Conservation (phyloP, 1,139 yeast genomes). For the Maudiozyma humilis region DNA sequence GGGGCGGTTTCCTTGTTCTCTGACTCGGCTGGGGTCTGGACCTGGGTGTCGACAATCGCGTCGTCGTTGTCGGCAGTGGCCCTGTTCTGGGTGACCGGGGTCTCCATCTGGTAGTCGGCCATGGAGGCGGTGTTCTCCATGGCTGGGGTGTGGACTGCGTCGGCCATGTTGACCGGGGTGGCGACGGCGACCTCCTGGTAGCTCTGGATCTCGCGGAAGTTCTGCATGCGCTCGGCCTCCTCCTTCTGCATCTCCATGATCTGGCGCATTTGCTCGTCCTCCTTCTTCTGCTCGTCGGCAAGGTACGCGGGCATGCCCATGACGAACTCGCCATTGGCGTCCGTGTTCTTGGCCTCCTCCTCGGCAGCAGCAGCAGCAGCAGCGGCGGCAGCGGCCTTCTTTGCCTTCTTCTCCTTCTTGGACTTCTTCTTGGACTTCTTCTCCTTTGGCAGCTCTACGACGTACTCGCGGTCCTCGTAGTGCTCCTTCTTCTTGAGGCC, state of each 20-base stretch:
- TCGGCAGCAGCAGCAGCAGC: neutral
- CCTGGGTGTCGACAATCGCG: neutral
- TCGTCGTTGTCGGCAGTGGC: neutral
- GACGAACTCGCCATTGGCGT: neutral
- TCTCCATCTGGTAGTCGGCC: neutral
- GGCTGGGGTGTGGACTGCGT: neutral
- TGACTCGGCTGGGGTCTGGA: too few species aligned
- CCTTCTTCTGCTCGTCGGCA: too few species aligned
- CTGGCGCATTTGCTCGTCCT: too few species aligned
- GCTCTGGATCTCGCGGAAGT: too few species aligned
- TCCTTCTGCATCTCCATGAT: too few species aligned
- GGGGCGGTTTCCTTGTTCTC: too few species aligned
- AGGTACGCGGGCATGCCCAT: neutral
- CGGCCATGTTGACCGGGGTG: neutral
- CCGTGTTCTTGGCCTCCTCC: neutral
- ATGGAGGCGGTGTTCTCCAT: neutral
- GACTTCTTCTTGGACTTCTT: neutral
- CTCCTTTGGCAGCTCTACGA: neutral
- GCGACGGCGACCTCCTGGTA: neutral
- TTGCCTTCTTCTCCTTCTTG: neutral
- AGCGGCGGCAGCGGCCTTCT: neutral
- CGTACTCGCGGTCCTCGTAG: neutral
- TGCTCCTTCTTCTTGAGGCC: neutral
- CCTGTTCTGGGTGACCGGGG: neutral
- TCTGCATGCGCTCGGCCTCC: too few species aligned